Base-by-base conservation (phyloP, 371 early-diverging fungal genomes). In the Rhizomucor pusillus region DNA sequence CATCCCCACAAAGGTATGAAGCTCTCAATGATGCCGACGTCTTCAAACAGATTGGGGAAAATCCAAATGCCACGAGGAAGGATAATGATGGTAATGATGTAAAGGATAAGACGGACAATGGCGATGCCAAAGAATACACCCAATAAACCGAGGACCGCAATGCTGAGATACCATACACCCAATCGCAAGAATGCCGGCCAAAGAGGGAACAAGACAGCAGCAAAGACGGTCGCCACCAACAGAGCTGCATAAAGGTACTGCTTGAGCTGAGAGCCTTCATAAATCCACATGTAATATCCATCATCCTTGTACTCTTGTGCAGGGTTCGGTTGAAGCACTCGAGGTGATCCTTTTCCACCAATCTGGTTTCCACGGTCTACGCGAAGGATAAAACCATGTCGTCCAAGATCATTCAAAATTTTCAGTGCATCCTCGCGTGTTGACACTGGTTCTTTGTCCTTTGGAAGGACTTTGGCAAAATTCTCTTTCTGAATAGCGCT, bases 31-130 rank as follows among this genome's bases (percentile, higher is more conserved):
- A 99, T 84, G 34, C 99, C 99, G 54, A 93, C 93, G 65, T 99
- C 99, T 47, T 91, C 99, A 79, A 97, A 99, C 59, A 99, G 72
- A 65, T 99, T 99, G 36, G 99, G 99, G 81, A 98, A 99, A n/a
- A 99, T 66, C 99, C 99, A 99, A 61, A 99, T 86, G 37, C 97
- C 95, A 52, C 91, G 90, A 36, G 93, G 87, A 35, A 87, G 76
- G 6, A 86, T 68, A 11, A 89, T 74, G 48, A 89, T 81, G 45
- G 94, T 85, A 19, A 91, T 79, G 47, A 91, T 60, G 79, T 91
- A 99, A 20, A 99, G 61, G 45, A 98, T 86, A 45, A 97, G 69
- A 19, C 99, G 83, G 22, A 99, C 73, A 48, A 99, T 81, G 3
- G 92, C 92, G 55, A 96, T 79, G 23, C 81, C 90, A 71, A 98